Conservation (phyloP, 768 basidiomycete genomes). For the Collybiopsis luxurians region DNA sequence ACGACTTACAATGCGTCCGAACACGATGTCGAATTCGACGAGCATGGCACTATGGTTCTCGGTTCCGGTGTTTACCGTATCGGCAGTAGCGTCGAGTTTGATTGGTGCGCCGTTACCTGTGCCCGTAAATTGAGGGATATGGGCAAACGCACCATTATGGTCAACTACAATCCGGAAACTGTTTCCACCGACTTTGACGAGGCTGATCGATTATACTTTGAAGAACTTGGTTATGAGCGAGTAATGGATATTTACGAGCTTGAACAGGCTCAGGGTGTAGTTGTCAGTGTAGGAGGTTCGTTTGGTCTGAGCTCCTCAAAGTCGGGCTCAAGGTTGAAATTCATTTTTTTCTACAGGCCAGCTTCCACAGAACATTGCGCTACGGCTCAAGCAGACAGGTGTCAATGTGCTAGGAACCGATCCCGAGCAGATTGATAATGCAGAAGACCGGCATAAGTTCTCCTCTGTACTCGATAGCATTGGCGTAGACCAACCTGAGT, state of each 20-base stretch:
- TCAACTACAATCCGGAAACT: constrained; percentile 99
- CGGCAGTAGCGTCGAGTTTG: constrained; percentile 98
- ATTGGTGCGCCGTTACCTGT: constrained; percentile 99
- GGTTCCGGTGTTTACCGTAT: constrained; percentile 98
- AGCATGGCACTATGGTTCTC: constrained; percentile 98
- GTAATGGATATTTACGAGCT: constrained; percentile 99
- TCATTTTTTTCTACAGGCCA: constrained; percentile 55
- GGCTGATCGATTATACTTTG: constrained; percentile 98
- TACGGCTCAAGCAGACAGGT: constrained; percentile 86
- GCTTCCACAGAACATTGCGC: constrained; percentile 97
- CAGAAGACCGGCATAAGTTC: constrained; percentile 99
- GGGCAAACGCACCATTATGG: constrained; percentile 96
- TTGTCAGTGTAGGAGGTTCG: constrained; percentile 95
- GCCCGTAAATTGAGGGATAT: constrained; percentile 88
- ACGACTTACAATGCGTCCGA: constrained; percentile 97
- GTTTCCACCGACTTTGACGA: constrained; percentile 99
- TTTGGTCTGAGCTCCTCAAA: neutral
- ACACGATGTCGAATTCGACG: constrained; percentile 94
- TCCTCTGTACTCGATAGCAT: constrained; percentile 93
- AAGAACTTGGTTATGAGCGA: constrained; percentile 95
- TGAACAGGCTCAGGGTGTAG: constrained; percentile 87
- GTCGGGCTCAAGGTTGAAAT: constrained; percentile 3
- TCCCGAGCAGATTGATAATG: constrained; percentile 91
- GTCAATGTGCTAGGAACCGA: constrained; percentile 96
- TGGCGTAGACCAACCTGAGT: constrained; percentile 95